Percentiles rank a stretch among this genome's conserved stretches.
Evolutionary conservation across 1,284 basidiomycete species (phyloP).

Genomic region (Marasmius tenuissimus): DNA sequence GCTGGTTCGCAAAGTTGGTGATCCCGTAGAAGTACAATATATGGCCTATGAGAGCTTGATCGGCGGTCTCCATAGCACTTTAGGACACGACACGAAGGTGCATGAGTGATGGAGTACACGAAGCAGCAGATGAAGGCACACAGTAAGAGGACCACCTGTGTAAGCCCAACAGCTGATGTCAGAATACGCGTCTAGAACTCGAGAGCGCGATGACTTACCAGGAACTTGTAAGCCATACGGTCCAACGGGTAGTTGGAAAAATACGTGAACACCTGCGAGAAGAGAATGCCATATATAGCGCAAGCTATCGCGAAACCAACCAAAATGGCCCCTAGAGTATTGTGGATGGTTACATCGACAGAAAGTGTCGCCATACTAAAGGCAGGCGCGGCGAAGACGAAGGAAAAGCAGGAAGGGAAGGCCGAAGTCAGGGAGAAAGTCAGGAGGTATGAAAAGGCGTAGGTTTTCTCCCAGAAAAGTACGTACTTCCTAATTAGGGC

Average conservation of each 20-base stretch:
- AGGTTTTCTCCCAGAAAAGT: no score
- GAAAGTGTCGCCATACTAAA: not conserved
- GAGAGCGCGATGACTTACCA: slow-evolving; percentile 40
- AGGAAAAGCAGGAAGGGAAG: not conserved
- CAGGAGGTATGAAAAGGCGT: not conserved
- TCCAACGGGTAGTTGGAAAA: slow-evolving; percentile 57
- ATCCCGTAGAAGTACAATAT: slow-evolving; percentile 55
- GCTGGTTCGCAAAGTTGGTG: slow-evolving; percentile 45
- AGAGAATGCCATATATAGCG: slow-evolving; percentile 47
- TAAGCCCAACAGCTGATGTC: not conserved
- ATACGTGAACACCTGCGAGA: slow-evolving; percentile 54
- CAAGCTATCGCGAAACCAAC: slow-evolving; percentile 58
- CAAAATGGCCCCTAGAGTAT: slow-evolving; percentile 61
- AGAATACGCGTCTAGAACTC: not conserved
- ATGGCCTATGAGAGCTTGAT: slow-evolving; percentile 57
- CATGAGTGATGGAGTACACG: slow-evolving; percentile 14
- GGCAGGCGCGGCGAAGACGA: not conserved
- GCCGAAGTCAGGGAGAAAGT: not conserved
- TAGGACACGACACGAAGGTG: not conserved
- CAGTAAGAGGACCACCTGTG: slow-evolving; percentile 46
- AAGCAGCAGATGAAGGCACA: slow-evolving; percentile 16
- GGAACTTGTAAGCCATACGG: slow-evolving; percentile 47
- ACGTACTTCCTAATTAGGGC: no score
- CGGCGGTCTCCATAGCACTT: slow-evolving; percentile 44
- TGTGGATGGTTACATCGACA: slow-evolving; percentile 31